Conservation (phyloP, 345 rosid species). For the Camelina hispida region DNA sequence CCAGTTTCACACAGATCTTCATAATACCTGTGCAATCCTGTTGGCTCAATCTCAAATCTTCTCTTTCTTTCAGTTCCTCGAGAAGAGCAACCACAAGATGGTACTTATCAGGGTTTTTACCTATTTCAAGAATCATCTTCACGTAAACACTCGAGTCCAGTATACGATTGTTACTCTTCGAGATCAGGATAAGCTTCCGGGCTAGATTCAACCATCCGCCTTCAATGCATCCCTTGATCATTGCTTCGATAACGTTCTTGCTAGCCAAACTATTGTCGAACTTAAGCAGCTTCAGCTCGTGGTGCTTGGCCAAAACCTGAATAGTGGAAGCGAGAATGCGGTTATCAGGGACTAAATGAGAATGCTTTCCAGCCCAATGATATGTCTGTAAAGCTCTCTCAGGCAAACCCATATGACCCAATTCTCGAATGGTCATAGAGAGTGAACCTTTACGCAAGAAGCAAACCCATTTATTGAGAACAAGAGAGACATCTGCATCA, state of each 20-base stretch:
- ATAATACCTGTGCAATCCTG: constrained; percentile 82
- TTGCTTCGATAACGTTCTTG: constrained; percentile 78
- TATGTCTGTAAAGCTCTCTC: constrained; percentile 80
- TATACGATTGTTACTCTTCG: constrained; percentile 59
- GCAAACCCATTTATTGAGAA: constrained; percentile 59
- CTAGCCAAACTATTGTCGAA: constrained; percentile 60
- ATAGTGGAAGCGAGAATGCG: constrained; percentile 66
- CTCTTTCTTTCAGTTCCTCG: constrained; percentile 71
- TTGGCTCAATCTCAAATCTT: constrained; percentile 66
- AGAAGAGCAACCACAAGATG: constrained; percentile 55
- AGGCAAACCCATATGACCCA: constrained; percentile 85
- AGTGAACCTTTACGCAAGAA: constrained; percentile 81
- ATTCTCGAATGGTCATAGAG: constrained; percentile 69
- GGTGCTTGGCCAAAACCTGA: constrained; percentile 73
- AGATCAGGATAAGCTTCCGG: constrained; percentile 63
- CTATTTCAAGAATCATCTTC: constrained; percentile 76
- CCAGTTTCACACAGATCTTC: constrained; percentile 73
- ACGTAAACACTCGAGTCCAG: constrained; percentile 68
- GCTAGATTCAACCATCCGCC: constrained; percentile 75
- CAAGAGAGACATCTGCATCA: constrained; percentile 56
- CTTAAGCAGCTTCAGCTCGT: constrained; percentile 64
- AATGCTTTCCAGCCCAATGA: constrained; percentile 80
- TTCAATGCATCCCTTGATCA: constrained; percentile 70
- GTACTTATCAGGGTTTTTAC: constrained; percentile 72
- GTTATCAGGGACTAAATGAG: constrained; percentile 73